phyloP scores from a whole-genome alignment of 768 basidiomycete species.

The Mycena filopes region DNA sequence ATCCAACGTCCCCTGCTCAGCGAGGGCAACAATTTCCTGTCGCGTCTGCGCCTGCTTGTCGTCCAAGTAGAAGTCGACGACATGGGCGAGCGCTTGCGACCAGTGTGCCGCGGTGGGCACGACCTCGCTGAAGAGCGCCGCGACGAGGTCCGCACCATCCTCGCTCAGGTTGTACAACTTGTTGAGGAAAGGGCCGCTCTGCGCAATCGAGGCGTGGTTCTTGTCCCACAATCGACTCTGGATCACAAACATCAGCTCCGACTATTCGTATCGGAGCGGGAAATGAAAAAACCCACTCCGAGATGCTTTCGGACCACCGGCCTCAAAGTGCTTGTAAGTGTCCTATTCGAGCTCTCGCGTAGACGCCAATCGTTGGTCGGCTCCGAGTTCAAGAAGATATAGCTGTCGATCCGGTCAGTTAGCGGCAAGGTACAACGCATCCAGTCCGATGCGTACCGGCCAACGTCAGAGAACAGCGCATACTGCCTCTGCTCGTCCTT shows the following conservation, averaged over 20 bases:
- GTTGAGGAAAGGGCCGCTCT: conserved; percentile 46
- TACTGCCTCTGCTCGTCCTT: conserved; percentile 53
- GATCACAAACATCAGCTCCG: background rate
- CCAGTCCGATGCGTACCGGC: conserved; percentile 54
- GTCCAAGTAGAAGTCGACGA: conserved; percentile 70
- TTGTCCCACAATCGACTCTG: conserved; percentile 23
- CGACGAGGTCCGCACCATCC: conserved; percentile 50
- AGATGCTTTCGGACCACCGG: conserved; percentile 45
- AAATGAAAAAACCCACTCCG: conserved; percentile 32
- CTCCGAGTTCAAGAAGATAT: conserved; percentile 57
- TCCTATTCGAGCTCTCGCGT: conserved; percentile 50
- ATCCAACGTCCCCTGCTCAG: conserved; percentile 38
- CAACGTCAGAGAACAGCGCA: conserved; percentile 58
- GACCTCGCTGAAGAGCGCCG: conserved; percentile 61
- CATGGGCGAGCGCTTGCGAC: conserved; percentile 64
- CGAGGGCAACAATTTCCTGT: conserved; percentile 52
- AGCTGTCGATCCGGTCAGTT: conserved; percentile 41
- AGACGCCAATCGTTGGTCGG: conserved; percentile 59
- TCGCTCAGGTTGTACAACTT: conserved; percentile 38
- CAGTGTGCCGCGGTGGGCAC: conserved; percentile 67
- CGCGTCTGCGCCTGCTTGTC: conserved; percentile 47
- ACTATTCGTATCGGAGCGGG: no score
- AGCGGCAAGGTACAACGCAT: background rate
- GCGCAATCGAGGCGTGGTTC: conserved; percentile 14
- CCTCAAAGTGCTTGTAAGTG: conserved; percentile 43